Base-by-base conservation (phyloP, 73 alveolate genomes). In the Symbiodinium pilosum region DNA sequence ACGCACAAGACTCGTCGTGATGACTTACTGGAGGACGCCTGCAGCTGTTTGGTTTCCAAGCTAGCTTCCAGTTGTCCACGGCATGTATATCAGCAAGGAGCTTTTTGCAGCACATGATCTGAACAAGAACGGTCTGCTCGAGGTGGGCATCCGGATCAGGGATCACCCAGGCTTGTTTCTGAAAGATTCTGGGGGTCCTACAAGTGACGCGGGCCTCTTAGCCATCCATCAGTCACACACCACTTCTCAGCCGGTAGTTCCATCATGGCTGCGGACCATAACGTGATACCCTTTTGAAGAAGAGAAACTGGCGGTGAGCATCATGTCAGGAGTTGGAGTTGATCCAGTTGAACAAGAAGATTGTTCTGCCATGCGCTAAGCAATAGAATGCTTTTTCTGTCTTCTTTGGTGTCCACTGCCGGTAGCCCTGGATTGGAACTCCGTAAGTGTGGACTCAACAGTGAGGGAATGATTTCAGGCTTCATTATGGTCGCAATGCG, bases 281-380 rank as follows among this genome's bases (percentile, higher is more conserved):
- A n/a, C n/a, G n/a, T n/a, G n/a, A n/a, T n/a, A n/a, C n/a, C n/a
- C n/a, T n/a, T n/a, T n/a, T n/a, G n/a, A n/a, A n/a, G n/a, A n/a
- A n/a, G 73, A 26, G 73, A 54, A 5, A 14, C 18, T 0, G 11
- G 54, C 87, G 47, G 4, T 34, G 52, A n/a, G 47, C 14, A 77
- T 26, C 30, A 0, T 47, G 16, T 38, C 43, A 88, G 96, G 96
- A 91, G 87, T 34, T 91, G 39, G 96, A 91, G 43, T 87, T 91
- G 24, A 91, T 91, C 51, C 96, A 91, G 96, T 30, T 91, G 54
- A 91, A 91, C 96, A 91, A 91, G 96, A 91, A 91, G 96, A 91
- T 91, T 38, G 96, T 91, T 28, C 54, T 91, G 96, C 52, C 40
- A 28, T 9, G 81, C 12, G 81, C 81, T 64, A 26, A 64, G 34